Evolutionary conservation across 257 asterid genomes (phyloP).

Genomic region (Forsythia viridissima): DNA sequence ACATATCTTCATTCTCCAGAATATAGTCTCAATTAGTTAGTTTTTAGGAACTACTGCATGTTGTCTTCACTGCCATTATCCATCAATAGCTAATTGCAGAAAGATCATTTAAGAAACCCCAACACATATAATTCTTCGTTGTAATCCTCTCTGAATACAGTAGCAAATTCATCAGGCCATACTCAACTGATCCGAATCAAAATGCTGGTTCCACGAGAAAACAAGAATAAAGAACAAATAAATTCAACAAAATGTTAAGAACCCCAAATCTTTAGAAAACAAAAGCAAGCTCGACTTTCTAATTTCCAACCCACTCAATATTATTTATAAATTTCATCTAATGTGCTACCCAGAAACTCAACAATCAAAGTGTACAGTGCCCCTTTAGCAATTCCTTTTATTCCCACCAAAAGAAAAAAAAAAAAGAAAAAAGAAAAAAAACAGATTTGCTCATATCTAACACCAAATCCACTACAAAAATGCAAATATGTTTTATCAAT

Average conservation of each 20-base stretch:
- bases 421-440: neutral
- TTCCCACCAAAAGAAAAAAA: neutral
- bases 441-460: neutral
- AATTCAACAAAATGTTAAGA: neutral
- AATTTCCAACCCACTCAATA: neutral
- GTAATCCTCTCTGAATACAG: neutral
- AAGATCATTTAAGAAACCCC: neutral
- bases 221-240: neutral
- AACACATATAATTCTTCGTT: neutral
- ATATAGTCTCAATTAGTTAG: no score
- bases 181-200: neutral
- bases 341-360: slow-evolving; percentile 4
- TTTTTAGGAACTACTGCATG: no score
- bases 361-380: neutral
- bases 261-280: neutral
- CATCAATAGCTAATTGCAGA: neutral
- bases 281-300: neutral
- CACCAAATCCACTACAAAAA: slow-evolving; percentile 29
- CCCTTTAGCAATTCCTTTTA: neutral
- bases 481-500: neutral
- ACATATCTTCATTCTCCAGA: no score
- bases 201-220: neutral
- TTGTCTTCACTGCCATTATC: no score
- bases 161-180: neutral
- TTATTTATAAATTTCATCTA: neutral